Evolutionary conservation across 257 asterid species (phyloP).

Genomic region (Catharanthus roseus): DNA sequence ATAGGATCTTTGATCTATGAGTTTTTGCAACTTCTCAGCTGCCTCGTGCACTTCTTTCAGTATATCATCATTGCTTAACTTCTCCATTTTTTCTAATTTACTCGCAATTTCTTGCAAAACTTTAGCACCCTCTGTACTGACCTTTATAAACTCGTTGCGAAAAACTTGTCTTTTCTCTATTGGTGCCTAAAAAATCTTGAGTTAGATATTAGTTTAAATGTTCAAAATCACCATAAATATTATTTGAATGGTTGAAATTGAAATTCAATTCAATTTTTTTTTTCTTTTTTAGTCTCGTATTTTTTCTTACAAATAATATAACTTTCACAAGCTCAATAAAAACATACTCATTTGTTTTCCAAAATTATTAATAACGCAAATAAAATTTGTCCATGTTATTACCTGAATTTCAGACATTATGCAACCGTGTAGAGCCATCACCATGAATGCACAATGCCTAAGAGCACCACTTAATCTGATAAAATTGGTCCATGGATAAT

Average conservation of each 20-base stretch:
- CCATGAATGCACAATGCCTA: constrained; percentile 51
- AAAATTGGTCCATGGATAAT: constrained; percentile 39
- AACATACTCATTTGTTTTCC: too few species aligned
- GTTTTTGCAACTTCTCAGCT: constrained; percentile 42
- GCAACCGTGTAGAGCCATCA: constrained; percentile 53
- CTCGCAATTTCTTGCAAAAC: constrained; percentile 24
- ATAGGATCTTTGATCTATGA: constrained; percentile 32
- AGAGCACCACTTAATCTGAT: constrained; percentile 41
- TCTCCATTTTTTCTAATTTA: constrained; percentile 36
- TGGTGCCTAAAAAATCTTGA: constrained; percentile 31
- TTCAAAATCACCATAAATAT: neutral
- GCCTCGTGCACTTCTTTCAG: constrained; percentile 51
- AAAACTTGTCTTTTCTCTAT: constrained; percentile 37
- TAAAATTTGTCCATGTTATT: neutral
- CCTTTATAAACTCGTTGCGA: constrained; percentile 23
- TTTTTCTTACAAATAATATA: too few species aligned
- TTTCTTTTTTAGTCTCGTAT: too few species aligned
- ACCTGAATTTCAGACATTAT: constrained; percentile 52
- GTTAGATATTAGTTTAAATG: neutral
- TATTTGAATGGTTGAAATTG: too few species aligned
- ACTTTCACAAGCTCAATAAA: too few species aligned
- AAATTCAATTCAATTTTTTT: too few species aligned
- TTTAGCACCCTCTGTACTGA: constrained; percentile 33
- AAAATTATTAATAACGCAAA: too few species aligned
- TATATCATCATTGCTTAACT: constrained; percentile 15